Evolutionary conservation across 2,329 filamentous ascomycete species (phyloP).

Genomic region (Zopfia rhizophila): DNA sequence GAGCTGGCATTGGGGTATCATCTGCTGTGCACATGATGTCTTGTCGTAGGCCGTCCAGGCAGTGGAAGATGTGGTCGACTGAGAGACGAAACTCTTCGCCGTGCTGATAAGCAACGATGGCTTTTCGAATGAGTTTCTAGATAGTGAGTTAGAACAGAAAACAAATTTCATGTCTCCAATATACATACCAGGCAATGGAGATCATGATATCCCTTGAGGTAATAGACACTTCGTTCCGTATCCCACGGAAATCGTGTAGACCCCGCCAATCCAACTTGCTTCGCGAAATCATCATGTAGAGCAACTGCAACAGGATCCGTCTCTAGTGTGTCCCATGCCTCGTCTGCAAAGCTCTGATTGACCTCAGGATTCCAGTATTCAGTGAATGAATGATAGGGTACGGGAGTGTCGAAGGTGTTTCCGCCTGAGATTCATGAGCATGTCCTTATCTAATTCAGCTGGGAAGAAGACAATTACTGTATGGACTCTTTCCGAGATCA

Average conservation of each 20-base stretch:
- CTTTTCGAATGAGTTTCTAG: slow-evolving; percentile 48
- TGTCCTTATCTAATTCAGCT: not conserved
- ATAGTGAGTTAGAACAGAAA: too few relatives aligned
- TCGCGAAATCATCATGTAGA: slow-evolving; percentile 39
- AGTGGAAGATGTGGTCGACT: slow-evolving; percentile 45
- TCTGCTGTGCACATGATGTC: slow-evolving; percentile 48
- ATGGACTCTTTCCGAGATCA: slow-evolving; percentile 32
- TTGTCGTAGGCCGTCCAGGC: slow-evolving; percentile 45
- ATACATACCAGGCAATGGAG: slow-evolving; percentile 46
- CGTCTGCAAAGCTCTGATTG: slow-evolving; percentile 36
- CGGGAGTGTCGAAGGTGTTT: slow-evolving; percentile 37
- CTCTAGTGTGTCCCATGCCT: slow-evolving; percentile 47
- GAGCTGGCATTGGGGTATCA: slow-evolving; percentile 48
- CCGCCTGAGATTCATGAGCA: slow-evolving; percentile 25
- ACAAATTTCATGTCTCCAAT: too few relatives aligned
- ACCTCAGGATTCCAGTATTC: slow-evolving; percentile 45
- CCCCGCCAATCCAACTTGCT: slow-evolving; percentile 32
- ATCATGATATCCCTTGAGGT: slow-evolving; percentile 47
- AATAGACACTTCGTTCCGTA: slow-evolving; percentile 47
- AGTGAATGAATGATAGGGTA: slow-evolving; percentile 38
- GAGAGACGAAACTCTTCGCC: slow-evolving; percentile 33
- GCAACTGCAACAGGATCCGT: slow-evolving; percentile 46
- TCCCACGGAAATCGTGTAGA: slow-evolving; percentile 49
- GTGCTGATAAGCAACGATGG: slow-evolving; percentile 42
- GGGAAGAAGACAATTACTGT: slow-evolving; percentile 34